Conservation (phyloP, 371 early-diverging fungal species). For the Phascolomyces articulosus region DNA sequence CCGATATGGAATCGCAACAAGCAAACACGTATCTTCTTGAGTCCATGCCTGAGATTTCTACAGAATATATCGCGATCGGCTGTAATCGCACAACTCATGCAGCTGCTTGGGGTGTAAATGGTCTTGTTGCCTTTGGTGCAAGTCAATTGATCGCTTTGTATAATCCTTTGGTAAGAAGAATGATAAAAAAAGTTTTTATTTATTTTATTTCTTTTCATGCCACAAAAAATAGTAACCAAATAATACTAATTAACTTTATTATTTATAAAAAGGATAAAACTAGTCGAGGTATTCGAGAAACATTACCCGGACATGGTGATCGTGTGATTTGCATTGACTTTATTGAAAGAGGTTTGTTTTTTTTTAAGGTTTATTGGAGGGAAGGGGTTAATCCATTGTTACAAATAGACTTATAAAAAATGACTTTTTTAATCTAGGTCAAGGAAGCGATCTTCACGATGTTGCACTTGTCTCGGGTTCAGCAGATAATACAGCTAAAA, state of each 20-base stretch:
- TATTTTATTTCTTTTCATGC: background rate
- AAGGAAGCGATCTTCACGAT: slow-evolving; percentile 52
- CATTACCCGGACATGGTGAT: slow-evolving; percentile 80
- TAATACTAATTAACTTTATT: background rate
- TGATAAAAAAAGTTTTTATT: background rate
- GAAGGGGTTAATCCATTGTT: background rate
- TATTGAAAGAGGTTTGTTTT: slow-evolving; percentile 56
- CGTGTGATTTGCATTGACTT: slow-evolving; percentile 84
- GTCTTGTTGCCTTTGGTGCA: slow-evolving; percentile 79
- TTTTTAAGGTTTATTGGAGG: background rate
- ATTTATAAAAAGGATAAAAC: slow-evolving; percentile 42
- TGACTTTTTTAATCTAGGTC: slow-evolving; percentile 34
- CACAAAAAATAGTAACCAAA: background rate
- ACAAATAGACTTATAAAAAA: no score
- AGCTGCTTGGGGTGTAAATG: slow-evolving; percentile 68
- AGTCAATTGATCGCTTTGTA: slow-evolving; percentile 74
- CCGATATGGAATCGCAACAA: no score
- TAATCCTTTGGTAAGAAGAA: slow-evolving; percentile 62
- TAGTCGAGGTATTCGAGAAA: slow-evolving; percentile 59
- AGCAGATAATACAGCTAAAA: slow-evolving; percentile 75
- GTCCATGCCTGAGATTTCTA: slow-evolving; percentile 16
- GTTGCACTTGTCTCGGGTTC: slow-evolving; percentile 83
- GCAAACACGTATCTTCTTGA: no score
- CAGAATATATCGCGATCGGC: slow-evolving; percentile 71
- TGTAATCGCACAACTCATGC: slow-evolving; percentile 74